Base-by-base conservation (phyloP, 164 flowering plant species). In the Sextonia rubra region DNA sequence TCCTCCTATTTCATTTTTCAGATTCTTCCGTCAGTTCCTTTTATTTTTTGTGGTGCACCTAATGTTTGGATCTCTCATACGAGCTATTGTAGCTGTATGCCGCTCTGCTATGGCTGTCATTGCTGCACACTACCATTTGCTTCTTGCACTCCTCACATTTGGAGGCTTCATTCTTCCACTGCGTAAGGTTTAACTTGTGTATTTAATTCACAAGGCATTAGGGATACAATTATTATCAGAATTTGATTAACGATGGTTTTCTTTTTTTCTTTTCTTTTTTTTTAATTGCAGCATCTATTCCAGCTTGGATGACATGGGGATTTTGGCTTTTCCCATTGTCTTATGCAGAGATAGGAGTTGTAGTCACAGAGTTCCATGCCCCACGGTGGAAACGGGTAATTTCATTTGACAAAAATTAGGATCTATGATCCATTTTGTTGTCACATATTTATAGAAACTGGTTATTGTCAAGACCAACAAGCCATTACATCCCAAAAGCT, bases 11-110 rank as follows among this genome's bases (percentile, higher is more conserved):
- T 32, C 44, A 32, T 32, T 5, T 32, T 17, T 47, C 56, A 88
- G 94, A 84, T 87, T 90, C 76, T 82, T 90, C 79, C 60, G 80
- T 49, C 89, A 88, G 47, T 77, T 87, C 62, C 70, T 85, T 60
- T 52, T 89, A 9, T 64, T 64, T 64, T 64, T 64, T 18, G 68
- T 0, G 47, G 68, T 64, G 44, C 68, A 64, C 29, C 47, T 64
- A 30, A 64, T 30, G 47, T 27, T 6, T 27, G 68, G 29, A 29
- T 64, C 68, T 26, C 32, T 64, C 20, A 24, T 22, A 64, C 37
- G 68, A 14, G 68, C 44, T 29, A 6, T 18, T 14, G 68, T 26
- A 30, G 20, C 68, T 27, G 37, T 64, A 64, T 64, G 20, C 18
- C 47, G 68, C 20, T 26, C 68, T 64, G 27, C 29, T 64, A 64